Evolutionary conservation across 208 protist genomes (phyloP).

Genomic region (Trichomonas tenax): DNA sequence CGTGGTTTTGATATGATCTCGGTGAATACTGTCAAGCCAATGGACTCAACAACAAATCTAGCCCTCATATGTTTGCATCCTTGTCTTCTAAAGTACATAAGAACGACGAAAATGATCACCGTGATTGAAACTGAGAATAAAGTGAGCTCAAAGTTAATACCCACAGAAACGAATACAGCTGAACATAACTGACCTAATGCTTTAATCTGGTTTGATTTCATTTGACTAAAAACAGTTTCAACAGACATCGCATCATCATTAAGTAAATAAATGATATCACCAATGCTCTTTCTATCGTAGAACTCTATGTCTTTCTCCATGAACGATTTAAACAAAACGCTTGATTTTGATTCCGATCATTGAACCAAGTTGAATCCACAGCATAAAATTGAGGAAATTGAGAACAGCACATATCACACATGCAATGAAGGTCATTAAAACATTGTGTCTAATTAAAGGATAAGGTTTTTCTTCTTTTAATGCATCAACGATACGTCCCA

Average conservation of each 20-base stretch:
- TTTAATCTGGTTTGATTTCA: not conserved
- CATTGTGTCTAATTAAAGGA: not conserved
- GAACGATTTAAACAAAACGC: not conserved
- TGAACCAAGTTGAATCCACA: not conserved
- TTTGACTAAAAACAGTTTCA: not conserved
- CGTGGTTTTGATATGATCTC: not conserved
- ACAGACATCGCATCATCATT: not conserved
- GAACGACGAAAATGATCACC: not conserved
- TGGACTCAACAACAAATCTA: not conserved
- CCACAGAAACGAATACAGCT: not conserved
- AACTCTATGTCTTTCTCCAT: not conserved
- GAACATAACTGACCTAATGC: not conserved
- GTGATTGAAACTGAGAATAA: not conserved
- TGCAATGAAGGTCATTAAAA: not conserved
- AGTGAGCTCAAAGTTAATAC: not conserved
- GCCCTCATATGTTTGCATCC: not conserved
- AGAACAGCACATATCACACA: not conserved
- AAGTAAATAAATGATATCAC: not conserved
- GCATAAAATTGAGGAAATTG: not conserved
- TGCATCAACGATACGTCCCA: not conserved
- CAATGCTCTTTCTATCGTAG: not conserved
- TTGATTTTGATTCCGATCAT: not conserved
- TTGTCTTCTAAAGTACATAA: not conserved
- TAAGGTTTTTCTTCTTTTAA: not conserved
- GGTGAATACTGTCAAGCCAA: not conserved